Conservation (phyloP, 352 stramenopile species). For the Aphanomyces cochlioides region DNA sequence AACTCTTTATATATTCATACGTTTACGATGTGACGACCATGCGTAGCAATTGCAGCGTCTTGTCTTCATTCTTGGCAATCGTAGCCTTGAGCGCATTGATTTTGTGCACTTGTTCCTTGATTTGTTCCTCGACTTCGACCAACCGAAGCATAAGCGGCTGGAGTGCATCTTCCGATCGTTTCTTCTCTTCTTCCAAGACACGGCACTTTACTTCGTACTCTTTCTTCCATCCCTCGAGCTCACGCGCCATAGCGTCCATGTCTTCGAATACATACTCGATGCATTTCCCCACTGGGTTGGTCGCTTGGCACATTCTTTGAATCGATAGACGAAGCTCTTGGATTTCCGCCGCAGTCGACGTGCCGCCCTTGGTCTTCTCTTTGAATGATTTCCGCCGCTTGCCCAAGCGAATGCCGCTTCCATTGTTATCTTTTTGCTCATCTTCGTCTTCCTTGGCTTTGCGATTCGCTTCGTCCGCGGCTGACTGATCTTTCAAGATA, state of each 20-base stretch:
- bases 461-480: conserved; percentile 53
- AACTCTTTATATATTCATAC: conserved; percentile 4
- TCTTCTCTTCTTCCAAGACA: conserved; percentile 78
- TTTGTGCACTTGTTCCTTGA: conserved; percentile 89
- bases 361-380: conserved; percentile 65
- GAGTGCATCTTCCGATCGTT: conserved; percentile 77
- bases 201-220: conserved; percentile 78
- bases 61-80: conserved; percentile 91
- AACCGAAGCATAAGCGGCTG: conserved; percentile 80
- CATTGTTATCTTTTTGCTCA: conserved; percentile 49
- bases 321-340: conserved; percentile 76
- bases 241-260: conserved; percentile 90
- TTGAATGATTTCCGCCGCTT: conserved; percentile 79
- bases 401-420: conserved; percentile 66
- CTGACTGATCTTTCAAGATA: conserved; percentile 75
- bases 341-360: conserved; percentile 68
- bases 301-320: conserved; percentile 89
- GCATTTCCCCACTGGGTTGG: conserved; percentile 86
- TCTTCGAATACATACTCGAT: conserved; percentile 94
- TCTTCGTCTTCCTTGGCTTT: conserved; percentile 63
- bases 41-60: conserved; percentile 84
- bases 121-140: conserved; percentile 82
- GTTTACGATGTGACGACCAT: conserved; percentile 72
- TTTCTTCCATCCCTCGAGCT: conserved; percentile 89
- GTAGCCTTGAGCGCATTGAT: conserved; percentile 89